A percentile compares a stretch with the other conserved stretches of the same genome.
phyloP scores from a whole-genome alignment of 208 protist species.

The Leishmania tarentolae region DNA sequence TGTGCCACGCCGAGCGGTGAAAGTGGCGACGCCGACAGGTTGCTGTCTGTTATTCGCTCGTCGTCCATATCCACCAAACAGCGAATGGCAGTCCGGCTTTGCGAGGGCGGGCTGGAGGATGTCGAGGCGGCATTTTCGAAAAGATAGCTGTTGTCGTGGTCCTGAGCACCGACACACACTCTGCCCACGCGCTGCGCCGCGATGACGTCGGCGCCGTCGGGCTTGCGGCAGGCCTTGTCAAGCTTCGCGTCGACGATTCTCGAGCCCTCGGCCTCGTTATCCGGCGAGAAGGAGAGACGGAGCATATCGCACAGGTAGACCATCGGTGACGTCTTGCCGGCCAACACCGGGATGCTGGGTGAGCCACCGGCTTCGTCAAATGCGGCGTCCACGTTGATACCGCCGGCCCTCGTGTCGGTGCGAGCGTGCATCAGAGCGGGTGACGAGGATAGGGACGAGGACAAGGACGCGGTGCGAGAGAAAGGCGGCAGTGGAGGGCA shows the following conservation, averaged over 20 bases:
- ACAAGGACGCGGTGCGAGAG: not conserved
- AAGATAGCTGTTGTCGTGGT: not conserved
- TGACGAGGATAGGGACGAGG: not conserved
- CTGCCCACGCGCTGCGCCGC: not conserved
- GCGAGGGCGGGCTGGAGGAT: constrained; percentile 31
- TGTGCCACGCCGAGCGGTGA: not conserved
- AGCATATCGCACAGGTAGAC: constrained; percentile 27
- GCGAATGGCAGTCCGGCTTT: constrained; percentile 21
- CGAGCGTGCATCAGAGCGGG: not conserved
- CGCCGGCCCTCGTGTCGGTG: not conserved
- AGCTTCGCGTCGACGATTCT: not conserved
- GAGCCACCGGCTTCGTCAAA: not conserved
- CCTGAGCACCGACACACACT: not conserved
- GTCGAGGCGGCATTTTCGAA: constrained; percentile 1
- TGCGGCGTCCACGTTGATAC: not conserved
- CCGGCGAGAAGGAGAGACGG: constrained; percentile 18
- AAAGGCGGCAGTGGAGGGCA: not conserved
- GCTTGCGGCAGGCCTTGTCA: not conserved
- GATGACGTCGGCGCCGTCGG: not conserved
- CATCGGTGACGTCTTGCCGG: not conserved
- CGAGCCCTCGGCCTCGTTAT: not conserved
- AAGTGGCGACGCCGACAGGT: not conserved
- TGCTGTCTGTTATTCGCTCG: not conserved
- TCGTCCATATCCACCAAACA: not conserved
- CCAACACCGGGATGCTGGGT: not conserved